phyloP scores from a whole-genome alignment of 768 basidiomycete species.

The Boletus reticuloceps region DNA sequence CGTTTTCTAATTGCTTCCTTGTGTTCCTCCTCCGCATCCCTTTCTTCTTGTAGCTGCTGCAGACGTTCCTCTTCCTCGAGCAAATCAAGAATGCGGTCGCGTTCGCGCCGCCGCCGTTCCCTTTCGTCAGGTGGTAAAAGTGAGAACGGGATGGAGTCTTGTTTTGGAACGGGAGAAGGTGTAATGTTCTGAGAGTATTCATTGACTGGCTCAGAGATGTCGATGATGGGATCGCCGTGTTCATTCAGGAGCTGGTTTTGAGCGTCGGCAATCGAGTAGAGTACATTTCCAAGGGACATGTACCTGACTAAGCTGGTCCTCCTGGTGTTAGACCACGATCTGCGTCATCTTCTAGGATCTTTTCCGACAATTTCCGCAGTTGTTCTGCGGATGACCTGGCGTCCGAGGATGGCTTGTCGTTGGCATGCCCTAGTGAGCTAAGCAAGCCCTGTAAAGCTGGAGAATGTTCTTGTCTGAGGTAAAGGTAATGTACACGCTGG shows the following conservation, averaged over 20 bases:
- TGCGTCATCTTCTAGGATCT: constrained; percentile 46
- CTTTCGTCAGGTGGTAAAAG: constrained; percentile 44
- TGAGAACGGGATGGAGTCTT: constrained; percentile 46
- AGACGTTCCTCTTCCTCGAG: constrained; percentile 68
- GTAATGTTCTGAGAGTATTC: constrained; percentile 19
- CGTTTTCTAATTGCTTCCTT: constrained; percentile 50
- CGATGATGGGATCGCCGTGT: constrained; percentile 77
- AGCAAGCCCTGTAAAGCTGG: constrained; percentile 41
- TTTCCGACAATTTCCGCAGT: constrained; percentile 54
- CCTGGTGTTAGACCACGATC: constrained; percentile 36
- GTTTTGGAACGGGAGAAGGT: constrained; percentile 33
- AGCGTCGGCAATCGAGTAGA: constrained; percentile 20
- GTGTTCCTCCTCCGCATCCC: constrained; percentile 38
- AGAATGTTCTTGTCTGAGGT: constrained; percentile 9
- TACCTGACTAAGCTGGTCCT: constrained; percentile 67
- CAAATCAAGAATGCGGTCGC: constrained; percentile 60
- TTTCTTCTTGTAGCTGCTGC: constrained; percentile 42
- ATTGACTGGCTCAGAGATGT: constrained; percentile 61
- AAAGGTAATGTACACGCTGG: neutral
- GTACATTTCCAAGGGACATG: constrained; percentile 22
- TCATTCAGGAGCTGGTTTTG: constrained; percentile 61
- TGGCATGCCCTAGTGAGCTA: constrained; percentile 31
- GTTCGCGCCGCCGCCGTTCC: constrained; percentile 54
- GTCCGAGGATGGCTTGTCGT: constrained; percentile 1
- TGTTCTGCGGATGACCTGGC: constrained; percentile 45